Evolutionary conservation across 495 filamentous ascomycete species (phyloP), one percentile per base, ranked within the genome.

Genomic region (Talaromyces stipitatus): DNA sequence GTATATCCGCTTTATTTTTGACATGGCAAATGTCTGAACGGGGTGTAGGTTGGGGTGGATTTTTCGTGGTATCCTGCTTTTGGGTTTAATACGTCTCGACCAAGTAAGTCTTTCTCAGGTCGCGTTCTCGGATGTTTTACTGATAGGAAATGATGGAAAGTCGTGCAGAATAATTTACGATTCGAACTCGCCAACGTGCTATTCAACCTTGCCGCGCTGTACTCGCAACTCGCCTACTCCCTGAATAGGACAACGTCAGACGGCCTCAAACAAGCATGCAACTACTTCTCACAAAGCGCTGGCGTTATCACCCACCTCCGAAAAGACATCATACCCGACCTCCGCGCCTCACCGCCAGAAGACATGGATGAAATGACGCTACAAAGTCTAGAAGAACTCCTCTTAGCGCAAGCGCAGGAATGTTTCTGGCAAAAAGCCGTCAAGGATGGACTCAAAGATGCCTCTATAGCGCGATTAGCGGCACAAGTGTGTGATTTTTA

Each of bases 371-470:
- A 82, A 20, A 79, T 87, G 64, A 95, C 92, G 0, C 71, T 98
- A 24, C 87, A 91, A 62, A 90, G 90, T 52, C 74, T 97, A 16
- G 85, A 89, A 60, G 80, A 92, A 64, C 78, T 98, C 30, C 78
- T 95, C 50, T 78, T 98, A 1, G 94, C 90, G 12, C 92, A 98
- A 66, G 91, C 85, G 32, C 94, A 98, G 63, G 94, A 98, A 69
- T 97, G 92, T 67, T 97, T 92, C 70, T 98, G 94, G 94, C 87
- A 92, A 55, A 97, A 96, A 66, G 94, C 95, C 2, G 94, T 96
- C 20, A 92, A 92, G 77, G 94, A 97, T 66, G 85, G 85, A 10
- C 81, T 96, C 66, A 96, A 95, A 64, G 94, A 98, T 66, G 86
- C 82, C 9, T 88, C 88, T 0, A 95, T 98, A 54, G 89, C 94